Base-by-base conservation (phyloP, 768 basidiomycete genomes). In the Gymnopilus dilepis region DNA sequence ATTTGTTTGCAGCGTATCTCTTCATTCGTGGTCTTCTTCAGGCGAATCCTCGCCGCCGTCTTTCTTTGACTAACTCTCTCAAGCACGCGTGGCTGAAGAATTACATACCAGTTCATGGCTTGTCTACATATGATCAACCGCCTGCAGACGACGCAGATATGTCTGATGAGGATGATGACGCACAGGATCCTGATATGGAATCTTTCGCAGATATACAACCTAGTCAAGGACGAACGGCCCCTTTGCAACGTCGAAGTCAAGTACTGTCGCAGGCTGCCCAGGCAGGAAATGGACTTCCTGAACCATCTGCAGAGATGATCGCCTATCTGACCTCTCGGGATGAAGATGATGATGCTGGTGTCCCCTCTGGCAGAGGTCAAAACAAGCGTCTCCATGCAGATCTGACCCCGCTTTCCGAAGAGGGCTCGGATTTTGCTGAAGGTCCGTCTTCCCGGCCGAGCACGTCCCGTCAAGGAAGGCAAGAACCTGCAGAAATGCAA, bases 31-130 rank as follows among this genome's bases (percentile, higher is more conserved):
- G 73, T 2, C 83, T 98, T 9, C 83, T 98, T 15, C 81, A 85
- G 53, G 77, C 78, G 37, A 80, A 92, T 57, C 93, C 95, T 0
- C 65, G 63, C 0, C 62, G 71, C 13, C 87, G 96, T n/a, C 85
- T 97, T 83, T 86, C 88, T 6, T 81, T 95, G 61, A 76, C 80
- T 2, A 79, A 84, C 0, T 90, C 95, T 0, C 81, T 91, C 9
- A 26, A 73, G 0, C 95, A 98, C 67, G 85, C 86, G 0, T 99
- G 97, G 97, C 81, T 98, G 2, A 37, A 62, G 40, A 68, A 72
- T 0, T 75, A 79, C 56, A 59, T 67, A 21, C 77, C 76, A 1
- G 66, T 74, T 31, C 73, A 77, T 51, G n/a, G 31, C 38, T 13
- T n/a, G n/a, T 30, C 48, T 17, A 42, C 24, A 55, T 31, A 22